A percentile compares a stretch with the other conserved stretches of the same genome.
Evolutionary conservation across 2,329 filamentous ascomycete genomes (phyloP).

Genomic region (Aureobasidium sp.): DNA sequence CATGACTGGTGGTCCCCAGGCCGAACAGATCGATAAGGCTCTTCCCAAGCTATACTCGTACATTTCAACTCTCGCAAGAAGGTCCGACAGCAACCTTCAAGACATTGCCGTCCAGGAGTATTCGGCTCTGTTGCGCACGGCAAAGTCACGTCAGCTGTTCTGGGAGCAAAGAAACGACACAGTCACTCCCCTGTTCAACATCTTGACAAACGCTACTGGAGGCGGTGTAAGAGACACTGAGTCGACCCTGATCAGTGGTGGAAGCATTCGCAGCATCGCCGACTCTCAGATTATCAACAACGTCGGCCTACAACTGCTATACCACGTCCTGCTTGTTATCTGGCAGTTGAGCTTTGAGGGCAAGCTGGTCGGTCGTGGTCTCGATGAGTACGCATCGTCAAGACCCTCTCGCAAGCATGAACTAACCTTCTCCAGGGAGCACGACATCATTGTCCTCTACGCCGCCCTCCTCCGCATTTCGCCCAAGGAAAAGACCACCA

Average conservation of each 20-base stretch:
- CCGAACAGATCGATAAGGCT: slow-evolving; percentile 60
- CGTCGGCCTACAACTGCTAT: slow-evolving; percentile 84
- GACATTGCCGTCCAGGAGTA: slow-evolving; percentile 93
- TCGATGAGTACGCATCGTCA: slow-evolving; percentile 63
- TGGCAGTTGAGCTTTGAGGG: slow-evolving; percentile 96
- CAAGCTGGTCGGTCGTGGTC: slow-evolving; percentile 60
- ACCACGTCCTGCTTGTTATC: slow-evolving; percentile 84
- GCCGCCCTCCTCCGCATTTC: slow-evolving; percentile 87
- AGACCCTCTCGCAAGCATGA: slow-evolving; percentile 15
- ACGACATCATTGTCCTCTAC: slow-evolving; percentile 85
- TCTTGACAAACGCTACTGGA: slow-evolving; percentile 66
- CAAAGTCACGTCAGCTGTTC: slow-evolving; percentile 68
- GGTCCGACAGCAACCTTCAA: slow-evolving; percentile 79
- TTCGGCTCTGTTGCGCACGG: slow-evolving; percentile 72
- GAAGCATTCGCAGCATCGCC: slow-evolving; percentile 45
- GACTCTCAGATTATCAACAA: slow-evolving; percentile 60
- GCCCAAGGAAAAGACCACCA: slow-evolving; percentile 95
- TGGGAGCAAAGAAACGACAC: slow-evolving; percentile 89
- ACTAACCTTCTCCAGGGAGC: slow-evolving; percentile 53
- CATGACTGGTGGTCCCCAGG: slow-evolving; percentile 51
- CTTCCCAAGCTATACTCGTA: slow-evolving; percentile 80
- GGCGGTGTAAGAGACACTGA: slow-evolving; percentile 55
- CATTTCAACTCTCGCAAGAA: slow-evolving; percentile 74
- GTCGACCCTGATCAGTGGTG: slow-evolving; percentile 46
- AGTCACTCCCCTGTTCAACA: slow-evolving; percentile 69